Percentiles rank a stretch among this genome's conserved stretches.
Evolutionary conservation across 768 basidiomycete genomes (phyloP).

Genomic region (Termitomyces sp.): DNA sequence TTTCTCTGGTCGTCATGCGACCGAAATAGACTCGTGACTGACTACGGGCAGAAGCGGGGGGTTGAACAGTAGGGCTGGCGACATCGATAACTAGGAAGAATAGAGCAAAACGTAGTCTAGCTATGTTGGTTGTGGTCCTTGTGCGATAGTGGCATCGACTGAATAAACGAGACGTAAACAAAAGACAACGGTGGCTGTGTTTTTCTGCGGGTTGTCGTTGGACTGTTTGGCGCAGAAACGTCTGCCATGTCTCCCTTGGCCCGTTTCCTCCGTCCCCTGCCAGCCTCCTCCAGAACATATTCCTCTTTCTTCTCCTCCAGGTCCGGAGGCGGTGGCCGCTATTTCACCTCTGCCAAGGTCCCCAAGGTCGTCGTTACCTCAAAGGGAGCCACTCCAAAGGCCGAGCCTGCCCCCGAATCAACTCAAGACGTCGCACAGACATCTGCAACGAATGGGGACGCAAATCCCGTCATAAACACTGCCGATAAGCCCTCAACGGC

Average conservation of each 20-base stretch:
- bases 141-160: background rate
- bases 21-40: background rate
- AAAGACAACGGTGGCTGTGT: conserved; percentile 12
- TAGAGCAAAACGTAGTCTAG: too few species aligned
- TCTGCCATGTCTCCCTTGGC: conserved; percentile 42
- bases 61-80: background rate
- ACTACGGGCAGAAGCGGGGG: background rate
- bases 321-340: conserved; percentile 60
- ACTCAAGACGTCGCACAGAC: conserved; percentile 15
- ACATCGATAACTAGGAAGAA: background rate
- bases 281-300: conserved; percentile 51
- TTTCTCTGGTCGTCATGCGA: too few species aligned
- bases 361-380: conserved; percentile 41
- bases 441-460: background rate
- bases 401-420: conserved; percentile 17
- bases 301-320: conserved; percentile 80
- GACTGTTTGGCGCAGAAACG: conserved; percentile 4
- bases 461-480: conserved; percentile 4
- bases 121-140: background rate
- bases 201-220: background rate
- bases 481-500: conserved; percentile 6
- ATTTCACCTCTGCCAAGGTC: conserved; percentile 69
- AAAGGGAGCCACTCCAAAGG: conserved; percentile 20
- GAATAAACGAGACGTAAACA: conserved; percentile 1
- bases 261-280: conserved; percentile 42